Evolutionary conservation across 176 grass and related monocot genomes (phyloP), one percentile per base, ranked within the genome.

Genomic region (Aegilops longissima): DNA sequence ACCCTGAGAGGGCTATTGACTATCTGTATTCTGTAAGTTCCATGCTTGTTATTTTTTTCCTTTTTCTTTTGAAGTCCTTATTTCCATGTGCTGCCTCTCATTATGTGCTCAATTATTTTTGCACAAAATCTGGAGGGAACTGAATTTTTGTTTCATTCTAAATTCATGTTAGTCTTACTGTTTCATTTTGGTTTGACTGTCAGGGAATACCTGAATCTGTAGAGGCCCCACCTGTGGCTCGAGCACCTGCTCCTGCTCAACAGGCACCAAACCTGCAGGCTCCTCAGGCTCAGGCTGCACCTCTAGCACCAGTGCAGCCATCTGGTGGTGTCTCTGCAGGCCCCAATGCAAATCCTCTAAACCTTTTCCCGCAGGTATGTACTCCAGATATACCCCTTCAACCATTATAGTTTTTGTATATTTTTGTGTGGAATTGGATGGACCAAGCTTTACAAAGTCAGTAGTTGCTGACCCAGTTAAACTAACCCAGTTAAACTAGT

Each of bases 1-100:
- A 99, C 83, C 97, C 97, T 80, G 97, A 99, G 78, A 89, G 97
- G 76, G 97, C 97, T 62, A 91, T 99, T 80, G 97, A 99, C 70
- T 99, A 99, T 81, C 87, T 99, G 25, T 99, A 99, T 80, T 94
- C 97, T 78, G 97, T 97, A 85, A 94, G 93, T 86, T 64, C 9
- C 17, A 83, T 76, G 44, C 69, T 84, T 89, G 18, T 66, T 88
- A 29, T 76, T 1, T 82, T 33, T 78, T 68, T 47, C 11, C 11
- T 18, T 67, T 30, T 66, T 66, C 64, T 66, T 31, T 30, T 66
- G 13, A 45, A 18, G 49, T 84, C 9, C 6, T 12, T 62, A 72
- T 65, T 80, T 77, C 80, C 35, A 31, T 82, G 13, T 33, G 75
- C 44, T 75, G 21, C 62, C 6, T 70, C 56, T 82, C 70, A 38